Evolutionary conservation across 345 rosid species (phyloP).

Genomic region (Excoecaria cochinchinensis): DNA sequence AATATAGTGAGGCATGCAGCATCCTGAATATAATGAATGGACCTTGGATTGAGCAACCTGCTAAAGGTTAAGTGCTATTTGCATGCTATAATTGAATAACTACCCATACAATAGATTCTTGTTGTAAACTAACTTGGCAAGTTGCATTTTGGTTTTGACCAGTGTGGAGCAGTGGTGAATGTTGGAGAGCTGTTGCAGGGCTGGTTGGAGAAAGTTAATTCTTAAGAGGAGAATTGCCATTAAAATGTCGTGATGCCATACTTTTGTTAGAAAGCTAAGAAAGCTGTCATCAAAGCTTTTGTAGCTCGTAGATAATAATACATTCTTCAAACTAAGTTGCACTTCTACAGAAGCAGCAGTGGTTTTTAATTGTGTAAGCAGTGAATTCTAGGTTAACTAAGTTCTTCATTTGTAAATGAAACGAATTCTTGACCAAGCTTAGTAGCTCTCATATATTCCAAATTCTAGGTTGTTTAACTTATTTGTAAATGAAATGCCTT

Average conservation of each 20-base stretch:
- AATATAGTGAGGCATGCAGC: constrained; percentile 89
- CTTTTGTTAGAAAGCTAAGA: not conserved
- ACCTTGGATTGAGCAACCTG: constrained; percentile 83
- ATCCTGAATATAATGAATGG: constrained; percentile 92
- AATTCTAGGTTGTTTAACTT: too few species aligned
- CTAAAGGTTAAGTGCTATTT: constrained; percentile 47
- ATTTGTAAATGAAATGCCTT: too few species aligned
- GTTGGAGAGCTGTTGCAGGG: constrained; percentile 49
- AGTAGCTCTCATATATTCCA: too few species aligned
- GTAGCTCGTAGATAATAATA: too few species aligned
- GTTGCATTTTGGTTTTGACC: constrained; percentile 6
- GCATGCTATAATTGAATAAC: not conserved
- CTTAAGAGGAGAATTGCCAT: not conserved
- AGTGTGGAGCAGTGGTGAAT: constrained; percentile 75
- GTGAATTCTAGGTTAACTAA: too few species aligned
- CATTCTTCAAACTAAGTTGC: too few species aligned
- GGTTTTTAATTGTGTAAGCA: too few species aligned
- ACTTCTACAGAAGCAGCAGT: too few species aligned
- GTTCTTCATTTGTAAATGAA: too few species aligned
- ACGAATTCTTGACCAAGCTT: too few species aligned
- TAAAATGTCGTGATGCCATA: not conserved
- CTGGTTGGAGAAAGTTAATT: constrained; percentile 5
- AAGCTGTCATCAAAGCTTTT: not conserved
- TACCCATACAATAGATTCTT: not conserved
- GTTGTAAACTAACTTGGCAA: not conserved